Base-by-base conservation (phyloP, 768 basidiomycete genomes). In the Naematelia encephala region DNA sequence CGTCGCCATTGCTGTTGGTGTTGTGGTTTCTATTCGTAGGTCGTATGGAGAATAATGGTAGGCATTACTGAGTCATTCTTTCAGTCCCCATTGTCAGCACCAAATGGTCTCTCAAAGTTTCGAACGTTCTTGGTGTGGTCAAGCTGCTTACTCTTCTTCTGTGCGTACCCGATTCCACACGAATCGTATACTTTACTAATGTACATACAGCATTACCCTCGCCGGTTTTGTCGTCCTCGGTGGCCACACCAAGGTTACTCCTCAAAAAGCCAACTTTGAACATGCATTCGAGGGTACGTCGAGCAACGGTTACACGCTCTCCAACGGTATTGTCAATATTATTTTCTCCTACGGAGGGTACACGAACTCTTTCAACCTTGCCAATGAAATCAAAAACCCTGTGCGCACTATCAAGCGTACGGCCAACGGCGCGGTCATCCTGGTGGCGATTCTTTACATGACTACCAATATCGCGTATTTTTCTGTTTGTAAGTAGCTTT, bases 271-370 rank as follows among this genome's bases (percentile, higher is more conserved):
- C 49, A 72, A 69, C 60, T 72, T 72, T 58, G 25, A 56, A 12
- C 60, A 69, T 45, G 70, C 68, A 1, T 72, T 72, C 44, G 49
- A 45, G 10, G 67, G 70, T 8, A 64, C 69, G 5, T 54, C 30
- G 3, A 39, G 27, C 34, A 61, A 60, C 30, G 63, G 61, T 16
- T 68, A 71, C 39, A 47, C 22, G n/a, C 23, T 68, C 22, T 52
- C 62, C 14, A 68, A 58, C 30, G 67, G 64, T 42, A 51, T 70
- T 47, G 51, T 60, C 53, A 70, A 62, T 23, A 67, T 68, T 48
- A 72, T 65, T 55, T 72, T 69, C 51, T 57, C 59, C 8, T 72
- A 67, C 30, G 65, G 62, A 26, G 70, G 70, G 0, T 72, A 57
- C 46, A 63, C 55, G 56, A 72, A 72, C 53, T 57, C 66, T 4